Base-by-base conservation (phyloP, 495 filamentous ascomycete species). In the Durotheca rogersii region DNA sequence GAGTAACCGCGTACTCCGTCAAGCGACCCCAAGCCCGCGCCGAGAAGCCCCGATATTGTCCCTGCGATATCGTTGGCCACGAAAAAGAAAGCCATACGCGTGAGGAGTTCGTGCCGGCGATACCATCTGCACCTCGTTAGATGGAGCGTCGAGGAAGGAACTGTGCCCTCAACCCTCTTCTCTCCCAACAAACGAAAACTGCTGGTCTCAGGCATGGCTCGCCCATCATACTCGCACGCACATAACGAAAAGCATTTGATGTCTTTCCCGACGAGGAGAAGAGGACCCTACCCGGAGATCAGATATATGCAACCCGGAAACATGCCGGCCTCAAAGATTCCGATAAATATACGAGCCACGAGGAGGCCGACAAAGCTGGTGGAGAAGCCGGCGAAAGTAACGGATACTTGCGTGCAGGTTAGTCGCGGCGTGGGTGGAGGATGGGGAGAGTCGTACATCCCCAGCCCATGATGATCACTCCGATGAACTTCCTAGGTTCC, bases 231-330 rank as follows among this genome's bases (percentile, higher is more conserved):
- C n/a, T n/a, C n/a, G n/a, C n/a, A n/a, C n/a, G n/a, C n/a, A n/a
- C n/a, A n/a, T n/a, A n/a, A n/a, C n/a, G n/a, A 58, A 58, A 27
- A 62, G 51, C 32, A 62, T 59, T 15, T 38, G 44, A 12, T 59
- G 59, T 21, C 41, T 47, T 33, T 65, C 90, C 85, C 86, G 88
- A 61, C 84, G n/a, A 88, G 0, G 80, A 85, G 2, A 90, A 71
- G 33, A 35, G 12, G 12, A 33, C 14, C n/a, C 9, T 35, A 59
- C 87, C 19, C 18, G 6, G 37, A 40, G 5, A 40, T 40, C 37
- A 40, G 88, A 64, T 90, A 93, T 41, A 83, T 85, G 7, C 92
- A 80, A 7, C 90, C 89, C 0, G 86, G 85, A 65, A 88, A 89
- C 9, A 90, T 68, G n/a, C 88, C 89, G 19, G 86, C 89, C 68